Evolutionary conservation across 768 basidiomycete genomes (phyloP).

Genomic region (Sarcodon aspratus): DNA sequence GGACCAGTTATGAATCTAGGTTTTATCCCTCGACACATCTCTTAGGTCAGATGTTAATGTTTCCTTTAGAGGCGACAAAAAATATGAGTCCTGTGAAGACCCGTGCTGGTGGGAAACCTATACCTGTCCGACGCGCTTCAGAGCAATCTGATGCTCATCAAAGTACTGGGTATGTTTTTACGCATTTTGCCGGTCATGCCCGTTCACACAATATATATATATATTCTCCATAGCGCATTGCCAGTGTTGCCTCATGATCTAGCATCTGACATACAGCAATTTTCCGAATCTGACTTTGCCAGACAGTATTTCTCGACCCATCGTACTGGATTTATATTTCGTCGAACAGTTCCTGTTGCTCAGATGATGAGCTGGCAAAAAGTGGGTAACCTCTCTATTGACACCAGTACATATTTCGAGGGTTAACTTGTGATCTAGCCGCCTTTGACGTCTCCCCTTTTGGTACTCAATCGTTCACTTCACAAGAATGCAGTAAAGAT

Average conservation of each 20-base stretch:
- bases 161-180: slow-evolving; percentile 48
- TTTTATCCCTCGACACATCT: slow-evolving; percentile 11
- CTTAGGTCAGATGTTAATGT: neutral
- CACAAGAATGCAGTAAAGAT: slow-evolving; percentile 71
- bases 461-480: slow-evolving; percentile 53
- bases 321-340: slow-evolving; percentile 81
- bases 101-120: slow-evolving; percentile 48
- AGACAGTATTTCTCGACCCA: slow-evolving; percentile 84
- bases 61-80: slow-evolving; percentile 43
- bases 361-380: slow-evolving; percentile 93
- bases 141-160: slow-evolving; percentile 31
- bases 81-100: slow-evolving; percentile 71
- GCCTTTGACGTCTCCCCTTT: slow-evolving; percentile 62
- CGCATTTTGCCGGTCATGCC: slow-evolving; percentile 1
- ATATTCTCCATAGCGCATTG: slow-evolving; percentile 39
- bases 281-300: slow-evolving; percentile 80
- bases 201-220: neutral
- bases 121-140: slow-evolving; percentile 34
- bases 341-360: slow-evolving; percentile 67
- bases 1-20: slow-evolving; percentile 61
- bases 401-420: neutral
- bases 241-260: slow-evolving; percentile 74
- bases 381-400: slow-evolving; percentile 20
- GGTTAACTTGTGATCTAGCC: slow-evolving; percentile 20
- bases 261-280: slow-evolving; percentile 77